Evolutionary conservation across 768 basidiomycete genomes (phyloP).

Genomic region (Clathrus columnatus): DNA sequence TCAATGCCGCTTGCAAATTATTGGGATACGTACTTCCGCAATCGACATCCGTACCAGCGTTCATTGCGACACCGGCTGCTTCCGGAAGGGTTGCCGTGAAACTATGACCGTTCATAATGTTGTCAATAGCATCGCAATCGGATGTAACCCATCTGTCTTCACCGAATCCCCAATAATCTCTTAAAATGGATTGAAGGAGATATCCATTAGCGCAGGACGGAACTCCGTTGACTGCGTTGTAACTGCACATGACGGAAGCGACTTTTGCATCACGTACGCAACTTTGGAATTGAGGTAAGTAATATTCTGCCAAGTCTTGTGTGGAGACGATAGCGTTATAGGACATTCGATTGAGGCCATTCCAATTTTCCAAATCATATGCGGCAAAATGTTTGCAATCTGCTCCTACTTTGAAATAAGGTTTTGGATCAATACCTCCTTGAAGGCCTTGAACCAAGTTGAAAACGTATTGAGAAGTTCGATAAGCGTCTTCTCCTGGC

Average conservation of each 20-base stretch:
- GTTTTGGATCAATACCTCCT: conserved; percentile 45
- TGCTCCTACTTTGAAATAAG: conserved; percentile 42
- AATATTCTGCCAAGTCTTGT: conserved; percentile 50
- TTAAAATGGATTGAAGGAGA: conserved; percentile 41
- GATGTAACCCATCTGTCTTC: conserved; percentile 47
- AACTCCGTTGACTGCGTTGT: conserved; percentile 53
- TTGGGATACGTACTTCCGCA: conserved; percentile 41
- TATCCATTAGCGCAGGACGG: conserved; percentile 47
- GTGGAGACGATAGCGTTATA: conserved; percentile 47
- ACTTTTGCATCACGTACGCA: conserved; percentile 57
- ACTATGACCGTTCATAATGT: conserved; percentile 43
- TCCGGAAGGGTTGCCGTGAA: conserved; percentile 36
- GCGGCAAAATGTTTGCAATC: conserved; percentile 57
- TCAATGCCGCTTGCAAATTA: conserved; percentile 39
- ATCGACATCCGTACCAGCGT: conserved; percentile 47
- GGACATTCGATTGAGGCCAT: conserved; percentile 37
- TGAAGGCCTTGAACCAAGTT: conserved; percentile 47
- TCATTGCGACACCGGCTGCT: conserved; percentile 41
- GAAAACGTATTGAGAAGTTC: conserved; percentile 43
- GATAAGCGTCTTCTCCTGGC: conserved; percentile 52
- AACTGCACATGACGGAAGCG: conserved; percentile 54
- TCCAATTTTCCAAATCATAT: conserved; percentile 51
- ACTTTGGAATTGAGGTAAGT: conserved; percentile 46
- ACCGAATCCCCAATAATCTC: conserved; percentile 44
- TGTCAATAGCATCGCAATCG: conserved; percentile 47